phyloP scores from a whole-genome alignment of 306 rosid species.

The Dryas drummondii region DNA sequence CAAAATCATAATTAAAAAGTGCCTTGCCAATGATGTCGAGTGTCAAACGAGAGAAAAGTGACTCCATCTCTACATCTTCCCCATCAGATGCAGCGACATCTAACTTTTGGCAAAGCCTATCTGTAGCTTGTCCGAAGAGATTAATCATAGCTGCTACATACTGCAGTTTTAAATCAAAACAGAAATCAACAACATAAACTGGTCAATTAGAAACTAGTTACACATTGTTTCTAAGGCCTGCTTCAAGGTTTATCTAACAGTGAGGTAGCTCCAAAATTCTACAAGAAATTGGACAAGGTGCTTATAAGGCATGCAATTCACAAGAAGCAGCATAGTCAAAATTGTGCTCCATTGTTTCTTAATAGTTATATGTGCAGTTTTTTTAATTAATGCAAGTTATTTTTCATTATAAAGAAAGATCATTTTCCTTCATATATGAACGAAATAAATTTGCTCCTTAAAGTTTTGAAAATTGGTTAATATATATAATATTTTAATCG shows the following conservation, averaged over 20 bases:
- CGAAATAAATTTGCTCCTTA: neutral
- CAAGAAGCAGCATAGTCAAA: neutral
- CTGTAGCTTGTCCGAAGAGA: slow-evolving; percentile 95
- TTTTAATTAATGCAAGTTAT: neutral
- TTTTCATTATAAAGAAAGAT: neutral
- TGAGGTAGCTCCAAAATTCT: slow-evolving; percentile 27
- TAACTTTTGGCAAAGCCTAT: slow-evolving; percentile 88
- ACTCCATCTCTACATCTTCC: slow-evolving; percentile 96
- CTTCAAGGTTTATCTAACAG: neutral
- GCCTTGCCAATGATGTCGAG: slow-evolving; percentile 94
- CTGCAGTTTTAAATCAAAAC: slow-evolving; percentile 43
- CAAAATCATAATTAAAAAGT: slow-evolving; percentile 94
- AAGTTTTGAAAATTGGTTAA: neutral
- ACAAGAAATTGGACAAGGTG: neutral
- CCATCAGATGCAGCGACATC: slow-evolving; percentile 82
- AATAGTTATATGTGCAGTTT: neutral
- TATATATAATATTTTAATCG: neutral
- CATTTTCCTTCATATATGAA: neutral
- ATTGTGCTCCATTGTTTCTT: neutral
- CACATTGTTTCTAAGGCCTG: neutral
- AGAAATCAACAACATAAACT: slow-evolving; percentile 26
- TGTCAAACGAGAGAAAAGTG: slow-evolving; percentile 93
- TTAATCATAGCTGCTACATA: slow-evolving; percentile 89
- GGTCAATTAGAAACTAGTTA: slow-evolving; percentile 7
- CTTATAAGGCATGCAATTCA: neutral